Percentiles rank a stretch among this genome's conserved stretches.
Conservation (phyloP, 2,329 filamentous ascomycete species). For the Pseudogymnoascus verrucosus region DNA sequence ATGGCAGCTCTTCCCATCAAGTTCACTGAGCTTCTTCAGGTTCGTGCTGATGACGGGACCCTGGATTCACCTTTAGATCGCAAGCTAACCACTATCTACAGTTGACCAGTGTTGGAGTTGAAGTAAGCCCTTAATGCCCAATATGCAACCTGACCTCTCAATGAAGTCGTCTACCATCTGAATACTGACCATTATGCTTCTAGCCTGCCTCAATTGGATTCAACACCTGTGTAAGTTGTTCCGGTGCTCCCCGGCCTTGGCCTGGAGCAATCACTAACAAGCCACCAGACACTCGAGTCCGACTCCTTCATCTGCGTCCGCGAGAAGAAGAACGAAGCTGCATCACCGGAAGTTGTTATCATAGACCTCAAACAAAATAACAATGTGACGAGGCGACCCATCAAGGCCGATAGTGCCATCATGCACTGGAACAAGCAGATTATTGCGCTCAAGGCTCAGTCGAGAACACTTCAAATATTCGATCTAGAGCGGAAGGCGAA, state of each 20-base stretch:
- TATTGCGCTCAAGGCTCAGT: constrained; percentile 92
- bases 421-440: constrained; percentile 98
- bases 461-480: constrained; percentile 93
- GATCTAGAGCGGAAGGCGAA: constrained; percentile 89
- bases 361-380: constrained; percentile 96
- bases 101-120: constrained; percentile 46
- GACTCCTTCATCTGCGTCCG: constrained; percentile 94
- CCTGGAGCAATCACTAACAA: constrained; percentile 13
- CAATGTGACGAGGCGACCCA: constrained; percentile 87
- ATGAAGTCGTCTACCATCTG: constrained; percentile 1
- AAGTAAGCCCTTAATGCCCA: constrained; percentile 35
- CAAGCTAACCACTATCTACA: constrained; percentile 28
- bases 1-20: constrained; percentile 68
- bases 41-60: constrained; percentile 56
- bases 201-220: constrained; percentile 71
- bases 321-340: constrained; percentile 79
- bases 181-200: constrained; percentile 28
- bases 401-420: constrained; percentile 98
- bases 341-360: constrained; percentile 91
- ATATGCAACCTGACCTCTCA: constrained; percentile 3
- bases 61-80: background rate
- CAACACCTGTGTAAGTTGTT: constrained; percentile 68
- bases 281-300: constrained; percentile 82
- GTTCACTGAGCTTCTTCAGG: constrained; percentile 85
- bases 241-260: constrained; percentile 9